phyloP scores from a whole-genome alignment of 2,329 filamentous ascomycete genomes.

The Aspergillus chevalieri region DNA sequence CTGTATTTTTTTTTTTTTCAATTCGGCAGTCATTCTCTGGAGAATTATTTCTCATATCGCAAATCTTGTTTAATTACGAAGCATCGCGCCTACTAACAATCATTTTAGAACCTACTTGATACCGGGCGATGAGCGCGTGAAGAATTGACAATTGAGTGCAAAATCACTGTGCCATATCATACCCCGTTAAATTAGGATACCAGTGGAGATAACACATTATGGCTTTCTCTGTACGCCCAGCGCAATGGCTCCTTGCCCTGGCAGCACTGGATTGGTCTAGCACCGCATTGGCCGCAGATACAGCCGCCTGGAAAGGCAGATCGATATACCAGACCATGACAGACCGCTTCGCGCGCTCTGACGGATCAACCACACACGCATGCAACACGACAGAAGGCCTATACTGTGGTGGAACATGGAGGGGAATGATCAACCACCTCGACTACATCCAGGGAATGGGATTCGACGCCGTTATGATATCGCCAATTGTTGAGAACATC shows the following conservation, averaged over 20 bases:
- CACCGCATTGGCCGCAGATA: slow-evolving; percentile 17
- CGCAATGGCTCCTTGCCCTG: background rate
- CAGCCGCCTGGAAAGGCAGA: slow-evolving; percentile 34
- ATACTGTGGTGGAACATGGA: slow-evolving; percentile 50
- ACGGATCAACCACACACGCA: slow-evolving; percentile 27
- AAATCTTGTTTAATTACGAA: too few relatives aligned
- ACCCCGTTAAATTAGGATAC: background rate
- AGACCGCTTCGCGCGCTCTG: slow-evolving; percentile 41
- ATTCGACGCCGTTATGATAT: slow-evolving; percentile 44
- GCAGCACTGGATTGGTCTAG: slow-evolving; percentile 4
- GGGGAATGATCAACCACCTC: slow-evolving; percentile 42
- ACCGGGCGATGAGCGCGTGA: background rate
- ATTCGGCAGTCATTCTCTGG: background rate
- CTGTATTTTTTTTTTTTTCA: background rate
- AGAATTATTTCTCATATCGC: background rate
- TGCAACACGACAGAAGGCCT: slow-evolving; percentile 26
- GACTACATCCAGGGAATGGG: slow-evolving; percentile 49
- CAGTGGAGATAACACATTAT: background rate
- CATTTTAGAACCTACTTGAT: background rate
- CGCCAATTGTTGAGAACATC: slow-evolving; percentile 39
- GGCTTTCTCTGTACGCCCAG: background rate
- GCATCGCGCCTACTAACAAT: background rate
- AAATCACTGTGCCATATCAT: too few relatives aligned
- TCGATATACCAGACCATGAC: slow-evolving; percentile 45
- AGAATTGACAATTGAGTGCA: background rate